Percentiles rank a stretch among this genome's conserved stretches.
Evolutionary conservation across 306 rosid species (phyloP).

Genomic region (Cajanus cajan): DNA sequence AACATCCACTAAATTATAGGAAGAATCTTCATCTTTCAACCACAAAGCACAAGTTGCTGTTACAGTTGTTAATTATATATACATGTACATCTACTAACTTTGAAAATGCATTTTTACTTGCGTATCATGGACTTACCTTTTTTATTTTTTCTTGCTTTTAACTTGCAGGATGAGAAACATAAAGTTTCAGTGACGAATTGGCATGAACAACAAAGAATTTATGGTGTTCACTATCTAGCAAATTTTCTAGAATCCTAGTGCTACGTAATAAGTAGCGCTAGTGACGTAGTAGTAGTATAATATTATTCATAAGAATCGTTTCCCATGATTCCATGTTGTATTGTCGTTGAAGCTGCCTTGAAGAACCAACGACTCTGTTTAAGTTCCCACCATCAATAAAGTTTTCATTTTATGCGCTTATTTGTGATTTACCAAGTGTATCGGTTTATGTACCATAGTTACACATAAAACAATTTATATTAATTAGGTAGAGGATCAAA

Average conservation of each 20-base stretch:
- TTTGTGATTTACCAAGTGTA: not conserved
- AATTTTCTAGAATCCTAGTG: not conserved
- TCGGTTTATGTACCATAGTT: not conserved
- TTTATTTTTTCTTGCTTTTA: not conserved
- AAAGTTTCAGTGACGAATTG: conserved; percentile 51
- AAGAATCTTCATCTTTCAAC: not conserved
- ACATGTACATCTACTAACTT: not conserved
- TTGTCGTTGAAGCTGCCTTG: conserved; percentile 21
- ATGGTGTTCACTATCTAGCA: conserved; percentile 1
- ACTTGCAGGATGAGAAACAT: conserved; percentile 65
- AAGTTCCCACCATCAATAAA: conserved; percentile 18
- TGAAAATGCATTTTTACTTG: not conserved
- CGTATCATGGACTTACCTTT: not conserved
- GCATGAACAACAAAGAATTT: conserved; percentile 14
- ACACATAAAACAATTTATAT: not conserved
- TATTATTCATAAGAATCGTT: conserved; percentile 32
- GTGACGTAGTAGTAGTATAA: conserved; percentile 12
- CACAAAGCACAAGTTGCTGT: not conserved
- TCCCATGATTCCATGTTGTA: conserved; percentile 36
- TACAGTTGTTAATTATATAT: not conserved
- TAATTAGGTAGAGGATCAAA: not conserved
- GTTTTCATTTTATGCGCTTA: not conserved
- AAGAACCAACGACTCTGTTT: conserved; percentile 29
- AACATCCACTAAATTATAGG: not conserved
- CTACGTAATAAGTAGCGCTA: conserved; percentile 11